phyloP scores from a whole-genome alignment of 2,329 filamentous ascomycete genomes.

The Phialophora tarda region DNA sequence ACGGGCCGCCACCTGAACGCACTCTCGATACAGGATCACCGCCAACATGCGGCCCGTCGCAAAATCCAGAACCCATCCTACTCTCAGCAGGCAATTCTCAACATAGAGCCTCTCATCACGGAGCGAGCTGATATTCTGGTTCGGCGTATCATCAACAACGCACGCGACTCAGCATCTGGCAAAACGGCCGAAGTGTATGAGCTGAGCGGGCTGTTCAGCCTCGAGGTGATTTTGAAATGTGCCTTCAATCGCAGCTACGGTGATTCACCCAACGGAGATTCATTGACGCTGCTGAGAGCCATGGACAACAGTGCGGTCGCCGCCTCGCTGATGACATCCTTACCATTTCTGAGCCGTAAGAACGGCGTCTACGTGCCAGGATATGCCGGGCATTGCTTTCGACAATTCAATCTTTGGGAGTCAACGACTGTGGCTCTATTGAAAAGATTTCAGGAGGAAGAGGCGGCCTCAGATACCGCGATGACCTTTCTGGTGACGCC shows the following conservation, averaged over 20 bases:
- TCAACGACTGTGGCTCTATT: slow-evolving; percentile 11
- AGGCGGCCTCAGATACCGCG: neutral
- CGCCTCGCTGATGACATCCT: neutral
- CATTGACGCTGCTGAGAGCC: slow-evolving; percentile 6
- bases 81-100: slow-evolving; percentile 22
- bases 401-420: slow-evolving; percentile 16
- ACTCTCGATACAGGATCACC: slow-evolving; percentile 14
- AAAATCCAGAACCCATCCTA: slow-evolving; percentile 25
- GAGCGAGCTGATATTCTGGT: slow-evolving; percentile 22
- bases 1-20: slow-evolving; percentile 11
- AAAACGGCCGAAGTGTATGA: slow-evolving; percentile 18
- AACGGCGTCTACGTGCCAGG: slow-evolving; percentile 15
- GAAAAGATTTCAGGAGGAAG: neutral
- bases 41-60: slow-evolving; percentile 22
- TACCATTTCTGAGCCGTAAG: slow-evolving; percentile 5
- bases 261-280: slow-evolving; percentile 2
- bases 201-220: slow-evolving; percentile 25
- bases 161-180: neutral
- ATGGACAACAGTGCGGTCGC: slow-evolving; percentile 15
- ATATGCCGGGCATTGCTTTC: slow-evolving; percentile 13
- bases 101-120: slow-evolving; percentile 22
- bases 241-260: slow-evolving; percentile 17
- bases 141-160: slow-evolving; percentile 16
- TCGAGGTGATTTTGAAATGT: slow-evolving; percentile 27
- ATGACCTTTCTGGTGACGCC: slow-evolving; percentile 19